Evolutionary conservation across 1,284 basidiomycete genomes (phyloP).

Genomic region (Rhodotorula sp.): DNA sequence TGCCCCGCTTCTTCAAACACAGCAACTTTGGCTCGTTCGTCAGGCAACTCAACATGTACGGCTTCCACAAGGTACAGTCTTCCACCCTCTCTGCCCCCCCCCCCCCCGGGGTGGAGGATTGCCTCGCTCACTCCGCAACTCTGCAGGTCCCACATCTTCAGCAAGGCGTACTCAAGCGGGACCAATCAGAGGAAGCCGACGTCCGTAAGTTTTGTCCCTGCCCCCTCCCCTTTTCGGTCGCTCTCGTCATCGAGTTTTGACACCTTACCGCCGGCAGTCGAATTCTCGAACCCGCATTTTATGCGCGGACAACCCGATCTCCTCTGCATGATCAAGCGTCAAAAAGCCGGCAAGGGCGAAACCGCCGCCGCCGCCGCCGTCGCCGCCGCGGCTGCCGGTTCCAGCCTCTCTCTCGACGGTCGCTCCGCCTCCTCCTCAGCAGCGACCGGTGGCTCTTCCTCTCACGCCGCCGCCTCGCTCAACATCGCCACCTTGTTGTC

Average conservation of each 20-base stretch:
- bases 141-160: slow-evolving; percentile 83
- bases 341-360: slow-evolving; percentile 54
- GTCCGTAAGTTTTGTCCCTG: slow-evolving; percentile 61
- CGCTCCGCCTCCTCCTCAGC: neutral
- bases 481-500: slow-evolving; percentile 74
- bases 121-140: too few relatives aligned
- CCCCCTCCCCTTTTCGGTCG: neutral
- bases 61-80: slow-evolving; percentile 59
- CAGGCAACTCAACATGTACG: slow-evolving; percentile 96
- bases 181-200: slow-evolving; percentile 71
- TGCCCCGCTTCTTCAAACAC: slow-evolving; percentile 95
- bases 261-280: slow-evolving; percentile 18
- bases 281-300: slow-evolving; percentile 89
- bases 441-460: slow-evolving; percentile 18
- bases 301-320: slow-evolving; percentile 84
- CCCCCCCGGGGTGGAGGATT: too few relatives aligned
- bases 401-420: neutral
- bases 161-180: slow-evolving; percentile 75
- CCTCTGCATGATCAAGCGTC: slow-evolving; percentile 81
- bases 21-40: slow-evolving; percentile 92
- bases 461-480: slow-evolving; percentile 46
- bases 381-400: neutral
- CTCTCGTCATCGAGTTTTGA: neutral
- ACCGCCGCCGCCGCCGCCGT: slow-evolving; percentile 29
- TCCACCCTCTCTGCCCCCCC: neutral